phyloP scores from a whole-genome alignment of 306 rosid genomes.

The Vigna radiata region DNA sequence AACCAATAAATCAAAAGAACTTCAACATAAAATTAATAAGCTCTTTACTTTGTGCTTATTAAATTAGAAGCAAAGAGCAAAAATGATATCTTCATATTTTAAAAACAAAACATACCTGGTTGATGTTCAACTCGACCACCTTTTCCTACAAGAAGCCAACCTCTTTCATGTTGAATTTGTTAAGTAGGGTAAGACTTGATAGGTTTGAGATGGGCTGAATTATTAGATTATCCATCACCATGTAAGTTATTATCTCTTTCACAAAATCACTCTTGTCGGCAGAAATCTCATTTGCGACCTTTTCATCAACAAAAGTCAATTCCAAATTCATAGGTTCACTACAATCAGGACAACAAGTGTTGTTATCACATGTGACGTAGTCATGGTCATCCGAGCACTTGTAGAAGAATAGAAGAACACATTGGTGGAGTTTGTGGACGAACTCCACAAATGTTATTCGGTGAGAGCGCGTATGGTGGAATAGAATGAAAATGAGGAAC shows the following conservation, averaged over 20 bases:
- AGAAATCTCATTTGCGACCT: background rate
- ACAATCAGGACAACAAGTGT: background rate
- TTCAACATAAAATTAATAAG: too few species aligned
- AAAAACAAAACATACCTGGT: slow-evolving; percentile 43
- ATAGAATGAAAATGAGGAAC: too few species aligned
- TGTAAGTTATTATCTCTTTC: slow-evolving; percentile 48
- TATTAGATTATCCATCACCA: slow-evolving; percentile 58
- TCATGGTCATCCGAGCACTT: background rate
- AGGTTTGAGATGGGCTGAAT: too few species aligned
- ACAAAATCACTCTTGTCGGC: slow-evolving; percentile 25
- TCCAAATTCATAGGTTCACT: fast-evolving
- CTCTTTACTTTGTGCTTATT: too few species aligned
- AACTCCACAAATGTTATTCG: too few species aligned
- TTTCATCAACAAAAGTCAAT: background rate
- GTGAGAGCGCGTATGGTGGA: too few species aligned
- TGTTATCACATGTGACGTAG: background rate
- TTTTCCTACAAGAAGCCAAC: slow-evolving; percentile 40
- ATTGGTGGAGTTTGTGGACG: fast-evolving
- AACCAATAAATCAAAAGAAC: too few species aligned
- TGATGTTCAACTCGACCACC: slow-evolving; percentile 40
- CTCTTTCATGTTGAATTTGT: too few species aligned
- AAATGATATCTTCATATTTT: too few species aligned
- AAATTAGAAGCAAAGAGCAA: too few species aligned
- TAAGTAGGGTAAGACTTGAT: too few species aligned
- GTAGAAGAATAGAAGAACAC: too few species aligned